Conservation (phyloP, 345 rosid species). For the Combretum micranthum region DNA sequence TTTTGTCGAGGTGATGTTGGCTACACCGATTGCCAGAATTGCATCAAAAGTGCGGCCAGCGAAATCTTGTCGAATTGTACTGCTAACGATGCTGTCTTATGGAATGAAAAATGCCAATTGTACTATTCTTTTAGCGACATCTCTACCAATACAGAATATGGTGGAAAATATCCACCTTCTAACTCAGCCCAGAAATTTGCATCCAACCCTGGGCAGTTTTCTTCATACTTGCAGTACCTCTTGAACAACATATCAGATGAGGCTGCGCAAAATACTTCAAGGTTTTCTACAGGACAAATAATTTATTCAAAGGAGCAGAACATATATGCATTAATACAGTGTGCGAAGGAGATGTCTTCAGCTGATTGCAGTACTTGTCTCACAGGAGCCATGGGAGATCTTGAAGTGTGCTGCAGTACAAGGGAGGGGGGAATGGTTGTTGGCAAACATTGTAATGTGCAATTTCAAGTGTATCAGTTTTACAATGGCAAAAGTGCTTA, state of each 20-base stretch:
- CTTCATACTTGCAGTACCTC: constrained; percentile 6
- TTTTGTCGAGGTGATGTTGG: constrained; percentile 26
- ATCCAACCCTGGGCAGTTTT: constrained; percentile 13
- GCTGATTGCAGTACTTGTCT: constrained; percentile 18
- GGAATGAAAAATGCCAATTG: constrained; percentile 33
- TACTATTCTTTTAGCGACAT: constrained; percentile 21
- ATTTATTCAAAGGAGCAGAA: not conserved
- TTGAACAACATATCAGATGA: constrained; percentile 14
- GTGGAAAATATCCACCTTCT: constrained; percentile 21
- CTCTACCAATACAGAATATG: constrained; percentile 7
- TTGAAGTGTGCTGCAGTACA: constrained; percentile 8
- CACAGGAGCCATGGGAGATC: constrained; percentile 15
- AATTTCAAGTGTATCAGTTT: constrained; percentile 23
- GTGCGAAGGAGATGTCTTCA: constrained; percentile 22
- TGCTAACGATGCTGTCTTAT: constrained; percentile 16
- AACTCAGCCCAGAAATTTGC: constrained; percentile 5
- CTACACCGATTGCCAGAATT: constrained; percentile 14
- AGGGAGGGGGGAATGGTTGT: constrained; percentile 24
- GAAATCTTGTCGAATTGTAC: constrained; percentile 11
- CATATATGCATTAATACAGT: constrained; percentile 30
- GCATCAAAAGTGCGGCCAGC: constrained; percentile 18
- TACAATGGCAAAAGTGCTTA: constrained; percentile 19
- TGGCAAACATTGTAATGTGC: constrained; percentile 25
- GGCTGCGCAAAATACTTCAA: constrained; percentile 13
- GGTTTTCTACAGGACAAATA: constrained; percentile 26